Evolutionary conservation across 257 asterid species (phyloP).

Genomic region (Solanum habrochaites): DNA sequence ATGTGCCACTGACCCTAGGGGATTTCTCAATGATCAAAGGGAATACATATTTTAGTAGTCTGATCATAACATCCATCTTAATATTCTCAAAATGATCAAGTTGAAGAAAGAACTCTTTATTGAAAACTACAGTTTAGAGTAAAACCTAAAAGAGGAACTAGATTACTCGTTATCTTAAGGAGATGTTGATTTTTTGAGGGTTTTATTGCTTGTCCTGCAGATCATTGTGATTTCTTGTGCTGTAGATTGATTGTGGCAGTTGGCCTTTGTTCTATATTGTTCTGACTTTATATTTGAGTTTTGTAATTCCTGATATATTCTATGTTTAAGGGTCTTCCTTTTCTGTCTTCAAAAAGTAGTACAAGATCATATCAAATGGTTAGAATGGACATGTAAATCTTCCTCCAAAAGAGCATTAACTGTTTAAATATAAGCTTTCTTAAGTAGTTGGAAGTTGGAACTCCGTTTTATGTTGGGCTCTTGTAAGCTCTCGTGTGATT

Average conservation of each 20-base stretch:
- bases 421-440: neutral
- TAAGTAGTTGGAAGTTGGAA: neutral
- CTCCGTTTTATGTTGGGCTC: neutral
- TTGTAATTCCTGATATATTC: neutral
- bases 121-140: neutral
- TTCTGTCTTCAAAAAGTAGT: neutral
- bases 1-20: neutral
- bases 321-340: neutral
- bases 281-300: neutral
- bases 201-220: neutral
- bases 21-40: neutral
- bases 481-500: neutral
- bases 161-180: neutral
- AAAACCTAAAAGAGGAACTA: neutral
- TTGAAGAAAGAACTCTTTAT: neutral
- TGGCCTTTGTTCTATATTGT: neutral
- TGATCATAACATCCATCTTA: neutral
- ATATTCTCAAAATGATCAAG: neutral
- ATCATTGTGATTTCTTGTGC: neutral
- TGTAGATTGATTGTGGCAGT: neutral
- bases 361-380: neutral
- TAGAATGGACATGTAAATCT: neutral
- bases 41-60: neutral
- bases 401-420: neutral
- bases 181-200: neutral